Percentiles rank a stretch among this genome's conserved stretches.
Evolutionary conservation across 176 grass and related monocot species (phyloP).

Genomic region (Echinochloa phyllopogon): DNA sequence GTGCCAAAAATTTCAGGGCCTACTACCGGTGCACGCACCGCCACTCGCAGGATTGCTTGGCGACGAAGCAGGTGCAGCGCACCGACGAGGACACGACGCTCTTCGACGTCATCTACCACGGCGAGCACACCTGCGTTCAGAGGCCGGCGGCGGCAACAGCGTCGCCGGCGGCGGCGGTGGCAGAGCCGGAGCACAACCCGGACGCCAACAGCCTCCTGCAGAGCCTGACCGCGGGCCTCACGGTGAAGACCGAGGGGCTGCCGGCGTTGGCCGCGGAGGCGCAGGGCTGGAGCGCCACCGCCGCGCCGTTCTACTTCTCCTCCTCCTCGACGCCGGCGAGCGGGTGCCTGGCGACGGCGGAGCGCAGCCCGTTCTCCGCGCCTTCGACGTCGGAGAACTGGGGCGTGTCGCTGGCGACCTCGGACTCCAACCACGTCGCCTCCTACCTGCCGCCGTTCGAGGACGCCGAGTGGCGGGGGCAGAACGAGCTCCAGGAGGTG

Average conservation of each 20-base stretch:
- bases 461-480: constrained; percentile 9
- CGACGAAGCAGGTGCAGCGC: constrained; percentile 82
- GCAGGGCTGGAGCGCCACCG: constrained; percentile 2
- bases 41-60: constrained; percentile 49
- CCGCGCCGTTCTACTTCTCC: constrained; percentile 48
- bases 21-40: constrained; percentile 82
- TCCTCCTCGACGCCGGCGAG: constrained; percentile 43
- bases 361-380: constrained; percentile 39
- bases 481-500: constrained; percentile 39
- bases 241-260: constrained; percentile 51
- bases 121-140: constrained; percentile 64
- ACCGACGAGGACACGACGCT: constrained; percentile 59
- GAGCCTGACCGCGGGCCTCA: constrained; percentile 38
- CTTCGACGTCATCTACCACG: constrained; percentile 72
- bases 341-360: not conserved
- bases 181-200: constrained; percentile 15
- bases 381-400: constrained; percentile 42
- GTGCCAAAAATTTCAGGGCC: constrained; percentile 39
- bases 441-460: constrained; percentile 22
- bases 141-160: not conserved
- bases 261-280: not conserved
- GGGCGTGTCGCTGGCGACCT: constrained; percentile 51
- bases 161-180: not conserved
- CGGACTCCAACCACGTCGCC: constrained; percentile 47
- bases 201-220: constrained; percentile 26